phyloP scores from a whole-genome alignment of 805 yeast genomes.

The Sporopachydermia quercuum region DNA sequence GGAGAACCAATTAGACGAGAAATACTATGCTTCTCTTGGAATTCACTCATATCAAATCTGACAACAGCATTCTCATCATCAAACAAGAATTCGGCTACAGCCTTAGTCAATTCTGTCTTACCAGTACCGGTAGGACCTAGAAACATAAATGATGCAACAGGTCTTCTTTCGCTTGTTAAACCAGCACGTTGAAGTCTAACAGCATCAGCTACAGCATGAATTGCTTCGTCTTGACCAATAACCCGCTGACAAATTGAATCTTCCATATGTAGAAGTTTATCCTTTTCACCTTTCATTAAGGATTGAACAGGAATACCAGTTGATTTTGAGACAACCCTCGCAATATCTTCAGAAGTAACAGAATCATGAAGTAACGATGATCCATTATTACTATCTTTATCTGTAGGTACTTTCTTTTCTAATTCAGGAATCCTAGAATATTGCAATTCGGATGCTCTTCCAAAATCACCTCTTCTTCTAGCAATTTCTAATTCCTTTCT shows the following conservation, averaged over 20 bases:
- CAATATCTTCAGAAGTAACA: conserved; percentile 88
- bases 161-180: conserved; percentile 82
- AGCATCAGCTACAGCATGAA: conserved; percentile 78
- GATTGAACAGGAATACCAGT: conserved; percentile 92
- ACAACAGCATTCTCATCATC: conserved; percentile 78
- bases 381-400: conserved; percentile 7
- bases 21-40: conserved; percentile 86
- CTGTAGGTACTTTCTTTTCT: conserved; percentile 42
- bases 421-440: conserved; percentile 76
- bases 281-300: conserved; percentile 88
- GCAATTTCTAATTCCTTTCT: conserved; percentile 68
- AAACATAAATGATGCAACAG: conserved; percentile 93
- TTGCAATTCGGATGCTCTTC: conserved; percentile 75
- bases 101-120: conserved; percentile 88
- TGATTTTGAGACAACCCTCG: conserved; percentile 81
- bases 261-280: conserved; percentile 81
- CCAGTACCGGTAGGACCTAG: conserved; percentile 99
- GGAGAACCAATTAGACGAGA: conserved; percentile 94
- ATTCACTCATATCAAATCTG: conserved; percentile 95
- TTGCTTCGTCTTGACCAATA: conserved; percentile 93
- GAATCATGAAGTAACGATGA: conserved; percentile 62
- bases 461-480: conserved; percentile 78
- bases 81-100: conserved; percentile 82
- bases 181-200: conserved; percentile 96
- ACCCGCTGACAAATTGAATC: conserved; percentile 59